Percentiles rank a stretch among this genome's conserved stretches.
These are phyloP conservation scores for Geranium incanum DNA, from an alignment of 441 rosid genomes.

Conservation along the genomic window DNA sequence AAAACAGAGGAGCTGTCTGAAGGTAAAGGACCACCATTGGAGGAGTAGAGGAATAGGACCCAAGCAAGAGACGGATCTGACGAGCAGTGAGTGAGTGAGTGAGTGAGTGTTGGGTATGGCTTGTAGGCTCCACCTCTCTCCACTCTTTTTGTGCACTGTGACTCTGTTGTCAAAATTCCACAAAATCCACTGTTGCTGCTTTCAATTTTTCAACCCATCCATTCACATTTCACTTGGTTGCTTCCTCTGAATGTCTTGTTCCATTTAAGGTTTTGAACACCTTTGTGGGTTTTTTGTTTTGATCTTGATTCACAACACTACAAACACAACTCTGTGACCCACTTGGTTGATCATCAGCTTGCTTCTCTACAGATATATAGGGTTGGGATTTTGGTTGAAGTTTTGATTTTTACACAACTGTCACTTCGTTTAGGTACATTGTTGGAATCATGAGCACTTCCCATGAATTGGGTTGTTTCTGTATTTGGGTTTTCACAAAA, in stretches of 20 bases:
- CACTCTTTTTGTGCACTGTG: neutral
- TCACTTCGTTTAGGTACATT: neutral
- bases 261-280: neutral
- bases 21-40: conserved; percentile 22
- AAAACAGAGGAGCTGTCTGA: conserved; percentile 12
- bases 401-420: neutral
- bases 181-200: neutral
- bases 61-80: conserved; percentile 38
- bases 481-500: neutral
- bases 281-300: neutral
- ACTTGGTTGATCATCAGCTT: too few species aligned
- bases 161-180: neutral
- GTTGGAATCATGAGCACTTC: too few species aligned
- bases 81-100: conserved; percentile 6
- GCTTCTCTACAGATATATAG: neutral
- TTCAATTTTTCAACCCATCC: neutral
- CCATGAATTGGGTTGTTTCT: neutral
- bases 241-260: neutral
- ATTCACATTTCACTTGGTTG: neutral
- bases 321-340: too few species aligned
- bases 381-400: neutral
- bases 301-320: neutral
- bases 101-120: conserved; percentile 1
- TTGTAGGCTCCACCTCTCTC: neutral
- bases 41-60: conserved; percentile 23